These are phyloP conservation scores for Jaapia argillacea DNA, from an alignment of 768 basidiomycete genomes.

Conservation along the genomic window DNA sequence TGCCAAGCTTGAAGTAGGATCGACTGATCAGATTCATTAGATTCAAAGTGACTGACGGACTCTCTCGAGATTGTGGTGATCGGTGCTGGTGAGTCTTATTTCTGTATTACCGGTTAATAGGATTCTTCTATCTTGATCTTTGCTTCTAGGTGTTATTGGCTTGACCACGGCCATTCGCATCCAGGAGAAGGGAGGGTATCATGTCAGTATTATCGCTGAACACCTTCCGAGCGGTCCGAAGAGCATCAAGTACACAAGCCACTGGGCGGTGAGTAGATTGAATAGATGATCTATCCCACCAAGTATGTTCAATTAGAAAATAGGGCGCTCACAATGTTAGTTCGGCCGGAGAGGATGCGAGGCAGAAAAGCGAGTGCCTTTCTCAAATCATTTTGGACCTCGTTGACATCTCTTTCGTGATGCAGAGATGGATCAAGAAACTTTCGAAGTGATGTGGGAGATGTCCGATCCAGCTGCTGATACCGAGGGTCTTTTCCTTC, in stretches of 20 bases:
- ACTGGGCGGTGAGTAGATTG: conserved; percentile 57
- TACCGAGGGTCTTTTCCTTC: conserved; percentile 54
- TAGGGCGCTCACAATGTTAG: conserved; percentile 80
- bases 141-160: conserved; percentile 75
- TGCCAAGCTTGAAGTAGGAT: too few species aligned
- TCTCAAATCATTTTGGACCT: too few species aligned
- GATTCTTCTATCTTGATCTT: too few species aligned
- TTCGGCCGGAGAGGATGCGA: conserved; percentile 36
- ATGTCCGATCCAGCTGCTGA: conserved; percentile 49
- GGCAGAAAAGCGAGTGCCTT: conserved; percentile 52
- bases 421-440: conserved; percentile 61
- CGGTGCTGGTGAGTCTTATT: too few species aligned
- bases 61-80: too few species aligned
- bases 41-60: too few species aligned
- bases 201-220: conserved; percentile 64
- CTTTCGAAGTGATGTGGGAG: conserved; percentile 68
- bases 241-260: conserved; percentile 67
- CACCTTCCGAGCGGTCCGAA: conserved; percentile 63
- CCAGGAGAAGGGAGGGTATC: conserved; percentile 50
- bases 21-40: too few species aligned
- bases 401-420: too few species aligned
- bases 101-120: conserved; percentile 25
- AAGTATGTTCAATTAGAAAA: neutral
- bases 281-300: too few species aligned
- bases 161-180: conserved; percentile 65